Conservation (phyloP, 2,329 filamentous ascomycete genomes). For the Colletotrichum euphorbiae region DNA sequence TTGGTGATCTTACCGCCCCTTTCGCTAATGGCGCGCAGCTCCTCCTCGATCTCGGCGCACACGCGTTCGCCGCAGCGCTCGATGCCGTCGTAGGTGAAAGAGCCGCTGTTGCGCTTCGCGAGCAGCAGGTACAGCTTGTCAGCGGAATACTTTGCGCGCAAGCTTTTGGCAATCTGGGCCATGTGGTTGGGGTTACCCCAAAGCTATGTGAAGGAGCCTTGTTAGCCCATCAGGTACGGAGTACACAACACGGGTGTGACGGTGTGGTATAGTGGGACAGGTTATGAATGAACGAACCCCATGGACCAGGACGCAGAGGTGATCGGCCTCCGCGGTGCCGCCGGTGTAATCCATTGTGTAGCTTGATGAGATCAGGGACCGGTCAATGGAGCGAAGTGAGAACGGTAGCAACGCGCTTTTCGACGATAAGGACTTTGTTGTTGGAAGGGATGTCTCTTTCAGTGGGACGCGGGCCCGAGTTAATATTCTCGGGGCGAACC, state of each 20-base stretch:
- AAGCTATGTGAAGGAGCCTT: slow-evolving; percentile 58
- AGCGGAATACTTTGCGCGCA: slow-evolving; percentile 70
- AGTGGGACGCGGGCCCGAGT: slow-evolving; percentile 35
- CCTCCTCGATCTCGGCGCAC: slow-evolving; percentile 74
- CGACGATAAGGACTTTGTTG: background rate
- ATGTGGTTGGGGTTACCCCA: slow-evolving; percentile 86
- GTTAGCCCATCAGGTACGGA: slow-evolving; percentile 42
- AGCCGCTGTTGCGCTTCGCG: slow-evolving; percentile 78
- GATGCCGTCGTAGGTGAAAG: slow-evolving; percentile 78
- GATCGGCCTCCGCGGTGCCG: slow-evolving; percentile 68
- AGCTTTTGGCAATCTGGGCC: slow-evolving; percentile 71
- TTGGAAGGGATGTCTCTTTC: slow-evolving; percentile 17
- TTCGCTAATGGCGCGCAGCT: slow-evolving; percentile 66
- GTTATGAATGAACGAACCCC: slow-evolving; percentile 66
- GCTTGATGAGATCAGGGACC: slow-evolving; percentile 47
- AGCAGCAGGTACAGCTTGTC: slow-evolving; percentile 78
- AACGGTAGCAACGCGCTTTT: slow-evolving; percentile 44
- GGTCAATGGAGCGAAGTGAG: slow-evolving; percentile 49
- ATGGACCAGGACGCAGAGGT: slow-evolving; percentile 83
- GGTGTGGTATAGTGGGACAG: slow-evolving; percentile 20
- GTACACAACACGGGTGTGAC: background rate
- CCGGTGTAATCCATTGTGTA: slow-evolving; percentile 61
- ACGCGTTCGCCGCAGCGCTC: slow-evolving; percentile 76
- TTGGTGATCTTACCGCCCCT: slow-evolving; percentile 80
- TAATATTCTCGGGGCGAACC: slow-evolving; percentile 38